Evolutionary conservation across 2,329 filamentous ascomycete species (phyloP).

Genomic region (Claviceps arundinis): DNA sequence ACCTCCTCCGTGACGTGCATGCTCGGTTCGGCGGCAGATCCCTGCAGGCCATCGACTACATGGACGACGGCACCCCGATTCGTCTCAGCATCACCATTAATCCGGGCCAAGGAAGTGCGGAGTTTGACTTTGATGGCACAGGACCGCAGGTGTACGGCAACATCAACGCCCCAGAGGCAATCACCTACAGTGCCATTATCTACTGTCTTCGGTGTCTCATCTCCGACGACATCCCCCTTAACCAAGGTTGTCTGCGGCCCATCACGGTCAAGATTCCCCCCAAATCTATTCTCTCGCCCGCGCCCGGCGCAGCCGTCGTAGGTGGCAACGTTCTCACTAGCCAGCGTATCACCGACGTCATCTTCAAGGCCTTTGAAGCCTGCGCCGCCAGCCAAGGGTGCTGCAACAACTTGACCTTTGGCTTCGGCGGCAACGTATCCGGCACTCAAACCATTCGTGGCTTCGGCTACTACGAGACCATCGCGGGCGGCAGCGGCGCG

Average conservation of each 20-base stretch:
- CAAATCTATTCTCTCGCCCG: slow-evolving; percentile 61
- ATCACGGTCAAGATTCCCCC: slow-evolving; percentile 62
- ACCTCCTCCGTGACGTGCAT: slow-evolving; percentile 57
- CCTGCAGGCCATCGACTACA: slow-evolving; percentile 60
- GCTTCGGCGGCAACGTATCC: slow-evolving; percentile 42
- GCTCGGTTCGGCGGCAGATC: slow-evolving; percentile 58
- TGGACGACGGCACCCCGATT: slow-evolving; percentile 77
- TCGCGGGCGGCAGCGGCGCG: slow-evolving; percentile 51
- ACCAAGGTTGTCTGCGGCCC: slow-evolving; percentile 68
- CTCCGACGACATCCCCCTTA: slow-evolving; percentile 68
- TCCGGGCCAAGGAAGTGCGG: slow-evolving; percentile 58
- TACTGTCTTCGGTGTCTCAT: slow-evolving; percentile 74
- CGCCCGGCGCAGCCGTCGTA: slow-evolving; percentile 65
- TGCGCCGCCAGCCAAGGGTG: slow-evolving; percentile 70
- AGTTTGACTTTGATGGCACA: slow-evolving; percentile 71
- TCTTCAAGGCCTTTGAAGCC: slow-evolving; percentile 59
- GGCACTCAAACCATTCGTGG: slow-evolving; percentile 25
- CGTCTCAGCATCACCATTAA: slow-evolving; percentile 62
- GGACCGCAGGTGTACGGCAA: slow-evolving; percentile 71
- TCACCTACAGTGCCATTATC: slow-evolving; percentile 77
- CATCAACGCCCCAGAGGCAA: slow-evolving; percentile 68
- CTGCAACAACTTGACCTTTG: slow-evolving; percentile 76
- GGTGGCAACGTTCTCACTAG: slow-evolving; percentile 58
- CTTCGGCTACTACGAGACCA: slow-evolving; percentile 48
- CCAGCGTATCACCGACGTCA: slow-evolving; percentile 31